phyloP scores from a whole-genome alignment of 1,284 basidiomycete species.

The Ustilago tritici region DNA sequence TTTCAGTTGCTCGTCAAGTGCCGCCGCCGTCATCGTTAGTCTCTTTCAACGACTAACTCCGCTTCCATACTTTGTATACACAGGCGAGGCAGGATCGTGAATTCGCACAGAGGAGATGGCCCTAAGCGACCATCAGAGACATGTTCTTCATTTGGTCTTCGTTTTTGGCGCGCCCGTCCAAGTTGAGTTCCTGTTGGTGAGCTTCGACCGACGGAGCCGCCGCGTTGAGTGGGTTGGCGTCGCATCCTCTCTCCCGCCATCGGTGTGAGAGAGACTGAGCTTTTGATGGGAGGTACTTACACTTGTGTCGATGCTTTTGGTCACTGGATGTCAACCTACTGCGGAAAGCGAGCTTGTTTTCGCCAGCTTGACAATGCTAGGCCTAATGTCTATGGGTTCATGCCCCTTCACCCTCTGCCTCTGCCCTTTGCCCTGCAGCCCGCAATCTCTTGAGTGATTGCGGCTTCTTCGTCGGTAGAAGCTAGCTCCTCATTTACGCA shows the following conservation, averaged over 20 bases:
- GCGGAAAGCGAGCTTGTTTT: not conserved
- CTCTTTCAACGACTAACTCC: not conserved
- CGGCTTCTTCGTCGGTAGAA: not conserved
- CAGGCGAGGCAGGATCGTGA: conserved; percentile 4
- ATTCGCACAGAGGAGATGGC: not conserved
- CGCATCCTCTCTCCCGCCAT: not conserved
- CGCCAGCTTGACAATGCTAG: not conserved
- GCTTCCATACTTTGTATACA: not conserved
- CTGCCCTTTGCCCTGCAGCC: conserved; percentile 13
- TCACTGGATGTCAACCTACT: not conserved
- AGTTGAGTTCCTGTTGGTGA: not conserved
- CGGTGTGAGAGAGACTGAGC: not conserved
- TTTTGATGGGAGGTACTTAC: not conserved
- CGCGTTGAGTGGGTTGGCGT: conserved; percentile 3
- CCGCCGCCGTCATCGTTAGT: conserved; percentile 10
- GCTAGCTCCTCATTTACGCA: not conserved
- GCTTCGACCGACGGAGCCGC: conserved; percentile 11
- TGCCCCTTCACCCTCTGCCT: not conserved
- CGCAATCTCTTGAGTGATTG: not conserved
- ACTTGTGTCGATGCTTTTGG: not conserved
- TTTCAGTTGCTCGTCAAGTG: conserved; percentile 17
- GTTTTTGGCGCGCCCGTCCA: conserved; percentile 12
- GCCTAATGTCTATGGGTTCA: not conserved
- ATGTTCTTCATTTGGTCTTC: not conserved
- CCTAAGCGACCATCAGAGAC: conserved; percentile 16